Conservation (phyloP, 768 basidiomycete genomes). For the Polyporus arcularius region DNA sequence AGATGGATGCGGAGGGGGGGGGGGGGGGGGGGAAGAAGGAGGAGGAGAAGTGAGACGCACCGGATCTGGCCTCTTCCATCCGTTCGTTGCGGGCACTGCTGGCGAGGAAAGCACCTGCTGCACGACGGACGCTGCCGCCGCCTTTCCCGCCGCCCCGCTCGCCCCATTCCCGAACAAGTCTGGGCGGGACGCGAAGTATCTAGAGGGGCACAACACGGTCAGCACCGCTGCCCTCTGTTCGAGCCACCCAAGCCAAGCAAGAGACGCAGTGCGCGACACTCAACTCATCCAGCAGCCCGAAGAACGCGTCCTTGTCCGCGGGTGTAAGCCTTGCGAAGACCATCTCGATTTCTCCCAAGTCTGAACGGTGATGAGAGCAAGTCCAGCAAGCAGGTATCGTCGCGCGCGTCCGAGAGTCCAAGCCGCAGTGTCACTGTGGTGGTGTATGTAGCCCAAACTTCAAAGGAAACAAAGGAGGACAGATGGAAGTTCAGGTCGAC, state of each 20-base stretch:
- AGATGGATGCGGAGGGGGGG: neutral
- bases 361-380: too few species aligned
- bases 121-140: constrained; percentile 21
- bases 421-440: too few species aligned
- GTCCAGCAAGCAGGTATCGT: too few species aligned
- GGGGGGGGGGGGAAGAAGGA: neutral
- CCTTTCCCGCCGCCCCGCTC: constrained; percentile 11
- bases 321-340: constrained; percentile 67
- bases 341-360: constrained; percentile 41
- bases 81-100: constrained; percentile 7
- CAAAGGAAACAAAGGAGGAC: neutral
- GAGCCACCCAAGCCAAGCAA: neutral
- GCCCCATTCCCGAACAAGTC: constrained; percentile 47
- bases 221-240: neutral
- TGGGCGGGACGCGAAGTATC: constrained; percentile 75
- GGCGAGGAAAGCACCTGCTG: constrained; percentile 20
- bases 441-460: too few species aligned
- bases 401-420: too few species aligned
- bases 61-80: constrained; percentile 25
- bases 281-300: constrained; percentile 79
- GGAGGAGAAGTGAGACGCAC: constrained; percentile 29
- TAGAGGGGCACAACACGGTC: constrained; percentile 24
- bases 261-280: constrained; percentile 7
- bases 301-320: constrained; percentile 81
- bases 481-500: neutral